Evolutionary conservation across 2,329 filamentous ascomycete genomes (phyloP), one percentile per base, ranked within the genome.

Genomic region (Fusarium sp.): DNA sequence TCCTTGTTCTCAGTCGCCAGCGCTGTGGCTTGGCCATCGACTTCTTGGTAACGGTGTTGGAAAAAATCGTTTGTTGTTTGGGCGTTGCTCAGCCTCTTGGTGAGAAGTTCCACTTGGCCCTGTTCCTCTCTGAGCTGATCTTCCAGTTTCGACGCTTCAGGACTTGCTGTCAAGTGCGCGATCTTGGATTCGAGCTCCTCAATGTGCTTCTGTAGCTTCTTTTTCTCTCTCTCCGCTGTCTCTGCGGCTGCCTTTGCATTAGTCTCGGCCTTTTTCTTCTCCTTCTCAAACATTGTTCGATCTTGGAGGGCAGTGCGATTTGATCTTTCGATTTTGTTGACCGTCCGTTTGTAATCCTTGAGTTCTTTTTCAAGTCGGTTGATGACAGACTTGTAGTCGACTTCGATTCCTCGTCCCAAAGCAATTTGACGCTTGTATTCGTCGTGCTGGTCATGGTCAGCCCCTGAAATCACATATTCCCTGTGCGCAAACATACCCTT

Each of bases 41-140:
- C 87, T 24, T 87, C 84, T 74, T 92, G 91, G 75, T 93, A 93
- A 11, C 87, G 83, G 5, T 85, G 84, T 62, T 89, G 87, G 14
- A 86, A 83, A 75, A 91, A 93, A 2, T 90, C 88, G 29, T 87
- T 82, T 5, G 91, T 88, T 16, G 83, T 83, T 31, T 87, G 81
- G 5, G 84, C 80, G 6, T 83, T 81, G 62, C 83, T 83, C 6
- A 83, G 77, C 22, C 82, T 82, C 64, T 81, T 82, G 42, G 86
- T 84, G 5, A 87, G 81, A 16, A 83, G 78, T 57, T 82, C 80
- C 18, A 85, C 82, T 29, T 86, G 78, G 6, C 83, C 74, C 60
- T 79, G 76, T 4, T 79, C 72, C 56, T 82, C 83, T n/a, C 82
- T 83, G 10, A 87, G 75, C 47, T 81, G 82, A 22, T 80, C 77